A percentile compares a stretch with the other conserved stretches of the same genome.
phyloP scores from a whole-genome alignment of 2,329 filamentous ascomycete species.

The Cercospora sp. region DNA sequence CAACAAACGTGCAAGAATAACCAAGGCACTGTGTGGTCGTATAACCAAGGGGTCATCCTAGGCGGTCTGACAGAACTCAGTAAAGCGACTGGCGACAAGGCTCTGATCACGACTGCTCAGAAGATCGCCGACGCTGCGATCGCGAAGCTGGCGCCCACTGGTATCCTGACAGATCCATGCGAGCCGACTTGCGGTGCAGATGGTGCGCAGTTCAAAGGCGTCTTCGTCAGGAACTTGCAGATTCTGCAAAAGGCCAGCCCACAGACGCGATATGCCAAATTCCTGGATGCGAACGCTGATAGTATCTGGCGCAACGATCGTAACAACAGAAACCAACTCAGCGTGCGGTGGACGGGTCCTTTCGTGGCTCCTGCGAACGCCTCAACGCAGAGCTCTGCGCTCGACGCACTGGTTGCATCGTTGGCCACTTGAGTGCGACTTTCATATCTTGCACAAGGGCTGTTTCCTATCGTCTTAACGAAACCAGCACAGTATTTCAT shows the following conservation, averaged over 20 bases:
- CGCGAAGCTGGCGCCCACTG: constrained; percentile 38
- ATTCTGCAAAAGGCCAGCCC: constrained; percentile 57
- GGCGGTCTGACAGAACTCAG: constrained; percentile 58
- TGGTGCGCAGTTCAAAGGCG: constrained; percentile 68
- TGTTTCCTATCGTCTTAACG: background rate
- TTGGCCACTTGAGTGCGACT: constrained; percentile 24
- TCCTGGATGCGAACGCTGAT: constrained; percentile 63
- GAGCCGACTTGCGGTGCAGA: constrained; percentile 43
- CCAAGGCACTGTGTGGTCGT: constrained; percentile 44
- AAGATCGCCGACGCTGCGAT: constrained; percentile 46
- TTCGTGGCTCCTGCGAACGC: constrained; percentile 41
- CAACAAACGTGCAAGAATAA: constrained; percentile 54
- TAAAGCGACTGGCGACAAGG: constrained; percentile 37
- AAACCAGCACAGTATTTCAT: background rate
- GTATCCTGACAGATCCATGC: constrained; percentile 44
- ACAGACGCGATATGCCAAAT: constrained; percentile 50
- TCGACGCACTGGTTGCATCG: constrained; percentile 38
- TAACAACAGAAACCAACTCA: constrained; percentile 53
- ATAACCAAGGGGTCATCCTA: constrained; percentile 64
- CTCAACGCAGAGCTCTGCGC: constrained; percentile 35
- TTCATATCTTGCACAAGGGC: background rate
- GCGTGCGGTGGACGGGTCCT: constrained; percentile 66
- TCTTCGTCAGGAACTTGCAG: constrained; percentile 66
- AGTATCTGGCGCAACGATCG: constrained; percentile 64
- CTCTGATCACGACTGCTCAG: constrained; percentile 41